Conservation (phyloP, 495 filamentous ascomycete species). For the Cairneyella variabilis region DNA sequence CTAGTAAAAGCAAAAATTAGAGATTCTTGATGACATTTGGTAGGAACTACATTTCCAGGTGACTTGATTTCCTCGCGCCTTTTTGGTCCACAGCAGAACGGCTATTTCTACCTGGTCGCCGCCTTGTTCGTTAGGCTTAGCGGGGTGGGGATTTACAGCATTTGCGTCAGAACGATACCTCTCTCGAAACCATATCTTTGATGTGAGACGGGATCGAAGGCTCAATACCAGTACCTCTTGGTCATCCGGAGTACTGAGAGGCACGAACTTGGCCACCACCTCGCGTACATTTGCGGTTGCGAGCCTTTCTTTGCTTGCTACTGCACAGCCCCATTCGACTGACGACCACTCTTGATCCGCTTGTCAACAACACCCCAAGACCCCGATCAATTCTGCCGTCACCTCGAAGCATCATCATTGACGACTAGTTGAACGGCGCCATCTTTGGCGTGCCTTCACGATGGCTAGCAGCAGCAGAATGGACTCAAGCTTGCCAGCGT, state of each 20-base stretch:
- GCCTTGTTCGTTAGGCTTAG: neutral
- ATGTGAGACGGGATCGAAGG: neutral
- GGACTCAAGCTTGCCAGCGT: conserved; percentile 58
- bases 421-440: conserved; percentile 20
- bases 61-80: no score
- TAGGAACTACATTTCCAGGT: no score
- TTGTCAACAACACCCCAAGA: conserved; percentile 6
- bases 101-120: no score
- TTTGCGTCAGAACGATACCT: conserved; percentile 1
- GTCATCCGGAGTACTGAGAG: conserved; percentile 11
- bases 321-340: conserved; percentile 24
- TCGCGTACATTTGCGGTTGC: conserved; percentile 18
- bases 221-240: neutral
- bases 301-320: neutral
- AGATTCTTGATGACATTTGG: no score
- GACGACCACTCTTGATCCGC: conserved; percentile 17
- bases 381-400: conserved; percentile 5
- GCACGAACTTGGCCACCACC: conserved; percentile 7
- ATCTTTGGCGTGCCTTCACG: conserved; percentile 28
- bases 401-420: conserved; percentile 28
- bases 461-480: conserved; percentile 42
- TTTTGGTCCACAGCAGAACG: no score
- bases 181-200: conserved; percentile 1
- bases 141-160: neutral
- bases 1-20: no score